Base-by-base conservation (phyloP, 2,329 filamentous ascomycete genomes). In the Penicillium hesseltinei region DNA sequence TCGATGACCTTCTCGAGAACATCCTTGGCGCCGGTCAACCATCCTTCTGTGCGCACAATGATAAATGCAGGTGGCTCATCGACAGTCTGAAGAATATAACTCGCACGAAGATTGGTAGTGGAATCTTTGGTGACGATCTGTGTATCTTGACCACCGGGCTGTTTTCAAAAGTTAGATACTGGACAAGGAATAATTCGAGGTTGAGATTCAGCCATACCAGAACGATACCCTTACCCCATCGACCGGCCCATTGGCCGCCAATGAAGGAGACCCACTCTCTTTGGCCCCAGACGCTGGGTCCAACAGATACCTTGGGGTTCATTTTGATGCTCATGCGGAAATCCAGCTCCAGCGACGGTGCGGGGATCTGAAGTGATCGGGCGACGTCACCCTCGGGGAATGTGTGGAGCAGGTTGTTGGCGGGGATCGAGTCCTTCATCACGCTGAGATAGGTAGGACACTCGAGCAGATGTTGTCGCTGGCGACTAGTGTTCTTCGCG, bases 241-340 rank as follows among this genome's bases (percentile, higher is more conserved):
- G 69, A 48, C 80, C 80, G 46, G 78, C 78, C 80, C 80, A 82
- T 62, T 80, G 76, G 13, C 80, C 80, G 53, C 78, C 78, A 36
- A 80, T 69, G 61, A 80, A 81, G 36, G 77, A 78, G 44, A 82
- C 75, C 80, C 80, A 82, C 59, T 81, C 78, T 40, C 79, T 69
- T 53, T 79, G 73, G n/a, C 80, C 80, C 74, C 77, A 81, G 35
- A 80, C 71, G 36, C 75, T 74, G 21, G 70, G 69, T 4, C 80
- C 80, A 17, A 81, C 74, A 2, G 72, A 68, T 19, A 82, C 77
- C 57, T 77, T 77, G 3, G 80, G 80, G 61, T 82, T 81, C 64
- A 82, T 69, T 62, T 80, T 80, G 54, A 81, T 75, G 64, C 78
- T 80, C 73, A 82, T 80, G 49, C 80, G 78, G 70, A 82, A 82